Evolutionary conservation across 2,329 filamentous ascomycete species (phyloP).

Genomic region (Colletotrichum sp.): DNA sequence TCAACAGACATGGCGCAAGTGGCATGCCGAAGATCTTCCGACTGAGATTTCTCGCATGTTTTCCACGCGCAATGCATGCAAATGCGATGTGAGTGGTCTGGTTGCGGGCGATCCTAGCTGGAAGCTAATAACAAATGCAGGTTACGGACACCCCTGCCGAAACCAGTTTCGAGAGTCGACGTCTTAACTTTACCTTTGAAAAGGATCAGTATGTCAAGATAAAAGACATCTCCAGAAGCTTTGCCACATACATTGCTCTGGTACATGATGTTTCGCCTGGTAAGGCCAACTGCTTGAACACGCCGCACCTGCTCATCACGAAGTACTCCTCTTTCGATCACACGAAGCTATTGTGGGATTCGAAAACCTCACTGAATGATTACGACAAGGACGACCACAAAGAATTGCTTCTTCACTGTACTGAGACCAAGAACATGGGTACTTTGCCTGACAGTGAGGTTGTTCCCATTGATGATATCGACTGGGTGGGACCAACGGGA

Average conservation of each 20-base stretch:
- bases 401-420: not conserved
- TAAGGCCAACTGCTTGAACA: not conserved
- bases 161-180: not conserved
- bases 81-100: not conserved
- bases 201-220: not conserved
- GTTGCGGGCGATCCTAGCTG: fast-evolving
- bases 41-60: not conserved
- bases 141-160: not conserved
- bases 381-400: not conserved
- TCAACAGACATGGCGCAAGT: not conserved
- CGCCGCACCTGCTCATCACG: not conserved
- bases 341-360: not conserved
- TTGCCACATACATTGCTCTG: not conserved
- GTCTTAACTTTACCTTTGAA: not conserved
- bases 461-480: not conserved
- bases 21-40: not conserved
- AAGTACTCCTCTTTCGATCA: not conserved
- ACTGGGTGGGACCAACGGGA: fast-evolving
- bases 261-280: not conserved
- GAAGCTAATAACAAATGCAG: not conserved
- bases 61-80: not conserved
- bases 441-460: not conserved
- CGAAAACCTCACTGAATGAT: fast-evolving
- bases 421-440: not conserved
- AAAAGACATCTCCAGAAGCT: fast-evolving